phyloP scores from a whole-genome alignment of 2,329 filamentous ascomycete species.

The Ceratocystis colombiana region DNA sequence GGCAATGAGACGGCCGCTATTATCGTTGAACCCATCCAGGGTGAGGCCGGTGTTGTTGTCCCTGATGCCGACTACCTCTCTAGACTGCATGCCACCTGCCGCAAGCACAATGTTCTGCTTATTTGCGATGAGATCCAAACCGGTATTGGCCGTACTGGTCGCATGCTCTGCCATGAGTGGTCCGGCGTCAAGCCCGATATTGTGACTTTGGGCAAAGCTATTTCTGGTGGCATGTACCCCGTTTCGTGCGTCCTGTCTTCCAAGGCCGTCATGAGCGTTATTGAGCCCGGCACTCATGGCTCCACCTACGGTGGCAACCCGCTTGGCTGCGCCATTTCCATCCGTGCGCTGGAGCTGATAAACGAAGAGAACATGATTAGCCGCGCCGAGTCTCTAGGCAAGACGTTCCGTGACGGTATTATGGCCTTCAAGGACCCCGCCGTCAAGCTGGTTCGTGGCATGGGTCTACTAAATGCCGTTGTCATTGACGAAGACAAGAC shows the following conservation, averaged over 20 bases:
- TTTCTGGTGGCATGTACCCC: constrained; percentile 98
- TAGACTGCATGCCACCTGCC: constrained; percentile 73
- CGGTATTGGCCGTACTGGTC: constrained; percentile 87
- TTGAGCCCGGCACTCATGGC: constrained; percentile 93
- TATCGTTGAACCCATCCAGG: constrained; percentile 93
- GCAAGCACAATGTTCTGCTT: constrained; percentile 87
- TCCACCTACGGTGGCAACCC: constrained; percentile 99
- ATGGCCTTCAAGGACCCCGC: constrained; percentile 66
- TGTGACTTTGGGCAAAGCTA: constrained; percentile 90
- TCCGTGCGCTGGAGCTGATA: constrained; percentile 86
- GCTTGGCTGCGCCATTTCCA: constrained; percentile 86
- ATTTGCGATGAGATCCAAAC: constrained; percentile 99
- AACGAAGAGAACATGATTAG: constrained; percentile 82
- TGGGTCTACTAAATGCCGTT: constrained; percentile 89
- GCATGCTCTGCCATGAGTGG: constrained; percentile 91
- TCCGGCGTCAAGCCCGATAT: constrained; percentile 90
- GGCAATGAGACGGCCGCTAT: constrained; percentile 83
- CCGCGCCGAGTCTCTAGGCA: constrained; percentile 68
- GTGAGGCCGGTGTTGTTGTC: constrained; percentile 92
- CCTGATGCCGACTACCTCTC: constrained; percentile 80
- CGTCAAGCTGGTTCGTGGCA: constrained; percentile 75
- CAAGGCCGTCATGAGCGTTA: constrained; percentile 86
- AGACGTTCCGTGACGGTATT: constrained; percentile 72
- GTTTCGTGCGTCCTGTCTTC: constrained; percentile 83
- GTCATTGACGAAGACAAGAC: constrained; percentile 87